phyloP scores from a whole-genome alignment of 139 green algal genomes.

The Tetradesmus obliquus region DNA sequence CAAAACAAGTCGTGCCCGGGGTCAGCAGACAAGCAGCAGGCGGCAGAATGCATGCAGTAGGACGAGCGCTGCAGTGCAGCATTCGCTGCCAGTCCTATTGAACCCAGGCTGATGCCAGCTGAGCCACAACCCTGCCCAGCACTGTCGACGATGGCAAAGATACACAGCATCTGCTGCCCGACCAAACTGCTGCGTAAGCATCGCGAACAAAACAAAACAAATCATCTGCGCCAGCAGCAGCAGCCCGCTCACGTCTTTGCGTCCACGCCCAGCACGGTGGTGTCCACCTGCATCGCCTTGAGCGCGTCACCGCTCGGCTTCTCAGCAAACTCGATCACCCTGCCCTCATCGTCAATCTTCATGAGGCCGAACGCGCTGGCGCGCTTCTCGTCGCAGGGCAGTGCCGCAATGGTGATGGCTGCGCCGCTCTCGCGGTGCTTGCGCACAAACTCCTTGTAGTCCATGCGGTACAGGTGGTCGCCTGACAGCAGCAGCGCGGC shows the following conservation, averaged over 20 bases:
- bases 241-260: slow-evolving; percentile 53
- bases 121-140: not conserved
- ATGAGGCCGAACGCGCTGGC: slow-evolving; percentile 97
- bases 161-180: too few species aligned
- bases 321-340: slow-evolving; percentile 97
- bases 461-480: slow-evolving; percentile 99
- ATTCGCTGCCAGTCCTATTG: not conserved
- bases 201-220: too few species aligned
- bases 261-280: slow-evolving; percentile 85
- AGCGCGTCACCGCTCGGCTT: slow-evolving; percentile 97
- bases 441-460: slow-evolving; percentile 97
- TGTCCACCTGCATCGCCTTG: slow-evolving; percentile 96
- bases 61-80: not conserved
- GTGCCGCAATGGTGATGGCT: slow-evolving; percentile 98
- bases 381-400: slow-evolving; percentile 93
- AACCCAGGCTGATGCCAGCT: too few species aligned
- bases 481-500: slow-evolving; percentile 58
- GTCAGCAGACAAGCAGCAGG: not conserved
- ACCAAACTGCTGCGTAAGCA: too few species aligned
- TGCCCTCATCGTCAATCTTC: slow-evolving; percentile 95
- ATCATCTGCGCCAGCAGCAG: not conserved
- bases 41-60: not conserved
- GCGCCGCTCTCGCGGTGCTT: slow-evolving; percentile 89
- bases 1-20: not conserved
- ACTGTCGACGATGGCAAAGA: too few species aligned